A percentile compares a stretch with the other conserved stretches of the same genome.
Evolutionary conservation across 192 early-diverging fungal genomes (phyloP).

Genomic region (Diversispora epigaea): DNA sequence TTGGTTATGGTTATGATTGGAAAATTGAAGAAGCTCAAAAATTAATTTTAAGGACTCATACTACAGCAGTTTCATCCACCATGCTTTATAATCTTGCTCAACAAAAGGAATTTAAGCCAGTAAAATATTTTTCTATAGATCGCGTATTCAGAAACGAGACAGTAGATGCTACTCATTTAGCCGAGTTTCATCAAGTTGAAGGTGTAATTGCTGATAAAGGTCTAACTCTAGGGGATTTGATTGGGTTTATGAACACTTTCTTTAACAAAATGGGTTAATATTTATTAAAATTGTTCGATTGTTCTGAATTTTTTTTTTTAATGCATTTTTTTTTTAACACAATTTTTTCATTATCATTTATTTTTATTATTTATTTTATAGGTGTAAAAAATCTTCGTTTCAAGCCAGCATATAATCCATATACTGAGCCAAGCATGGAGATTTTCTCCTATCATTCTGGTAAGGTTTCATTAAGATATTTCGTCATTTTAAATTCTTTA

Average conservation of each 20-base stretch:
- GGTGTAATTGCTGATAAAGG: conserved; percentile 96
- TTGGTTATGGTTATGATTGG: conserved; percentile 95
- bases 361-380: neutral
- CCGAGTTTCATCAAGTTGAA: conserved; percentile 99
- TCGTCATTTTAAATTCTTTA: neutral
- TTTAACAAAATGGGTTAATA: conserved; percentile 90
- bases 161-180: conserved; percentile 96
- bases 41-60: conserved; percentile 94
- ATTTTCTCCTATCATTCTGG: conserved; percentile 95
- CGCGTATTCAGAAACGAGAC: conserved; percentile 98
- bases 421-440: conserved; percentile 99
- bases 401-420: conserved; percentile 99
- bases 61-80: conserved; percentile 87
- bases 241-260: conserved; percentile 95
- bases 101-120: conserved; percentile 84
- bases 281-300: neutral
- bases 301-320: neutral
- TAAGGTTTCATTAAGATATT: conserved; percentile 21
- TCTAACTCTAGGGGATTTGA: conserved; percentile 92
- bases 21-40: conserved; percentile 88
- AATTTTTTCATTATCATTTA: neutral
- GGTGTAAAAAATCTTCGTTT: conserved; percentile 82
- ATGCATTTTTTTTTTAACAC: neutral
- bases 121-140: conserved; percentile 99
- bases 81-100: conserved; percentile 94